Evolutionary conservation across 1,139 yeast genomes (phyloP).

Genomic region (Taphrina flavorubra): DNA sequence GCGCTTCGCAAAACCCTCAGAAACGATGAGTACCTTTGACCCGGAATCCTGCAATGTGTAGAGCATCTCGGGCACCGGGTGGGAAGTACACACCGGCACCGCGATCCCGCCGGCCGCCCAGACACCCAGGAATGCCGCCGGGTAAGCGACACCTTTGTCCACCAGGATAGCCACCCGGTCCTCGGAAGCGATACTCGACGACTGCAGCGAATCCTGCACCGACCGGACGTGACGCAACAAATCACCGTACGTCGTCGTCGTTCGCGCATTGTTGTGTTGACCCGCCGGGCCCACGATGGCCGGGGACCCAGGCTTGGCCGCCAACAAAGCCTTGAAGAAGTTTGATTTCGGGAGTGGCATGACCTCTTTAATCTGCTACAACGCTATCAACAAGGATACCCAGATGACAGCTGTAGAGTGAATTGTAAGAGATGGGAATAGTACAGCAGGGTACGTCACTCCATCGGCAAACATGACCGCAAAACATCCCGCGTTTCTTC

Average conservation of each 20-base stretch:
- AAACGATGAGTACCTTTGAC: slow-evolving; percentile 20
- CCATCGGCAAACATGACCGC: not conserved
- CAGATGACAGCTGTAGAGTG: too few relatives aligned
- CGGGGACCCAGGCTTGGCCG: not conserved
- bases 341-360: slow-evolving; percentile 16
- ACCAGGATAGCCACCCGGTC: slow-evolving; percentile 37
- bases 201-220: slow-evolving; percentile 10
- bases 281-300: slow-evolving; percentile 18
- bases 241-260: slow-evolving; percentile 9
- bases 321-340: slow-evolving; percentile 18
- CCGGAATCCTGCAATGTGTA: slow-evolving; percentile 38
- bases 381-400: too few relatives aligned
- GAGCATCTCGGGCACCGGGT: slow-evolving; percentile 41
- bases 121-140: slow-evolving; percentile 34
- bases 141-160: slow-evolving; percentile 34
- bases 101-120: slow-evolving; percentile 44
- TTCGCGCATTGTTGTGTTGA: not conserved
- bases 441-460: not conserved
- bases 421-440: not conserved
- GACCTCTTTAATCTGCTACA: not conserved
- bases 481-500: too few relatives aligned
- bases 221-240: slow-evolving; percentile 9
- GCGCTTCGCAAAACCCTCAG: slow-evolving; percentile 4
- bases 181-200: slow-evolving; percentile 9
- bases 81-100: slow-evolving; percentile 42